Conservation (phyloP, 1,139 yeast genomes). For the Kurtzmaniella natalensis region DNA sequence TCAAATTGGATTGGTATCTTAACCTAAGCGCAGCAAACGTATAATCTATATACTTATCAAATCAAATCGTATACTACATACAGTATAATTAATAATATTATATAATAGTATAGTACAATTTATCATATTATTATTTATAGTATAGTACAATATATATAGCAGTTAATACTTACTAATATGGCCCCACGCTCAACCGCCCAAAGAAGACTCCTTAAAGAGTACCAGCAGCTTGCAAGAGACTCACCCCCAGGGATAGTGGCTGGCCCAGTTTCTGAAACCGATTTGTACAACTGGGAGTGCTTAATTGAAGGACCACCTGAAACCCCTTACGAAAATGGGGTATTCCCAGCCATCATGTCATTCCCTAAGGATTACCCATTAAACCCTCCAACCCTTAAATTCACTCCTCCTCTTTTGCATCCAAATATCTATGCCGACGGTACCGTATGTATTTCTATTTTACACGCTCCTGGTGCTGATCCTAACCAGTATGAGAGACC, state of each 20-base stretch:
- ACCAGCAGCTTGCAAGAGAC: constrained; percentile 77
- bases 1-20: too few species aligned
- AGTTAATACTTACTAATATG: too few species aligned
- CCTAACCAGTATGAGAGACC: constrained; percentile 94
- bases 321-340: constrained; percentile 91
- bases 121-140: too few species aligned
- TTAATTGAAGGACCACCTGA: constrained; percentile 89
- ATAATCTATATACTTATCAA: too few species aligned
- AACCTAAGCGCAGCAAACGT: too few species aligned
- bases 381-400: constrained; percentile 81
- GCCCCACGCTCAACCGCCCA: constrained; percentile 69
- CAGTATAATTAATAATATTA: too few species aligned
- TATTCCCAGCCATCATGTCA: constrained; percentile 76
- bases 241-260: constrained; percentile 96
- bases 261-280: constrained; percentile 79
- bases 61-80: too few species aligned
- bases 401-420: constrained; percentile 82
- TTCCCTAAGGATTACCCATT: constrained; percentile 92
- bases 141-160: too few species aligned
- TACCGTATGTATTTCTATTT: constrained; percentile 88
- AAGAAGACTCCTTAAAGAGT: constrained; percentile 79
- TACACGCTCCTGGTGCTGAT: constrained; percentile 96
- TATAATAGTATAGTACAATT: too few species aligned
- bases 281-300: constrained; percentile 88
- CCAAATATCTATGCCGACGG: constrained; percentile 95